Evolutionary conservation across 2,329 filamentous ascomycete genomes (phyloP).

Genomic region (Bertia moriformis): DNA sequence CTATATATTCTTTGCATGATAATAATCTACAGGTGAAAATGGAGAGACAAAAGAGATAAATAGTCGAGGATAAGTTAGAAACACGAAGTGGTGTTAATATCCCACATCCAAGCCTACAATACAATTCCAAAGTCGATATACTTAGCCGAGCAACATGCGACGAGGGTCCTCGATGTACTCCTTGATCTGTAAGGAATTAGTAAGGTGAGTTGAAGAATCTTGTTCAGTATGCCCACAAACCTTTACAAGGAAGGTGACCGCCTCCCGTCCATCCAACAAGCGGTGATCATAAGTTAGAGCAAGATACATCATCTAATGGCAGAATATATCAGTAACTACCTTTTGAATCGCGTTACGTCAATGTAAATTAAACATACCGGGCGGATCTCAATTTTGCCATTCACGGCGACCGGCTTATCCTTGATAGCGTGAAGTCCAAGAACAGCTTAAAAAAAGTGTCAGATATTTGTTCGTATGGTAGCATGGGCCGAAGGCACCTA

Average conservation of each 20-base stretch:
- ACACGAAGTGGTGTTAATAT: too few relatives aligned
- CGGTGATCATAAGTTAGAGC: slow-evolving; percentile 96
- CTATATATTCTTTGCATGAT: too few relatives aligned
- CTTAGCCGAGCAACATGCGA: slow-evolving; percentile 61
- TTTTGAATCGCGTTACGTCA: too few relatives aligned
- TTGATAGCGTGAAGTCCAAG: slow-evolving; percentile 93
- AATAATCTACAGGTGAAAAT: too few relatives aligned
- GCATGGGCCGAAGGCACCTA: slow-evolving; percentile 6
- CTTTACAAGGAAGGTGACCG: slow-evolving; percentile 90
- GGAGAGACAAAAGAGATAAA: too few relatives aligned
- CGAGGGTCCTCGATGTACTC: slow-evolving; percentile 92
- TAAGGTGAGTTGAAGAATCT: not conserved
- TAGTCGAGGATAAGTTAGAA: too few relatives aligned
- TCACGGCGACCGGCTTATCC: slow-evolving; percentile 74
- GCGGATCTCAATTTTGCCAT: slow-evolving; percentile 86
- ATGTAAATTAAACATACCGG: slow-evolving; percentile 37
- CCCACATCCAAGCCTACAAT: too few relatives aligned
- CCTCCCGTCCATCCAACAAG: slow-evolving; percentile 84
- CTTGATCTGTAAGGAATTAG: slow-evolving; percentile 43
- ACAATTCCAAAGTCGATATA: too few relatives aligned
- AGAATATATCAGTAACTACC: too few relatives aligned
- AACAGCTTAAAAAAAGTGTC: slow-evolving; percentile 34
- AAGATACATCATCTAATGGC: slow-evolving; percentile 79
- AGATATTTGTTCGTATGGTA: slow-evolving; percentile 8
- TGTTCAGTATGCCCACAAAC: slow-evolving; percentile 14